A percentile compares a stretch with the other conserved stretches of the same genome.
These are phyloP conservation scores for Draba incana DNA, from an alignment of 345 rosid genomes.

Conservation along the genomic window DNA sequence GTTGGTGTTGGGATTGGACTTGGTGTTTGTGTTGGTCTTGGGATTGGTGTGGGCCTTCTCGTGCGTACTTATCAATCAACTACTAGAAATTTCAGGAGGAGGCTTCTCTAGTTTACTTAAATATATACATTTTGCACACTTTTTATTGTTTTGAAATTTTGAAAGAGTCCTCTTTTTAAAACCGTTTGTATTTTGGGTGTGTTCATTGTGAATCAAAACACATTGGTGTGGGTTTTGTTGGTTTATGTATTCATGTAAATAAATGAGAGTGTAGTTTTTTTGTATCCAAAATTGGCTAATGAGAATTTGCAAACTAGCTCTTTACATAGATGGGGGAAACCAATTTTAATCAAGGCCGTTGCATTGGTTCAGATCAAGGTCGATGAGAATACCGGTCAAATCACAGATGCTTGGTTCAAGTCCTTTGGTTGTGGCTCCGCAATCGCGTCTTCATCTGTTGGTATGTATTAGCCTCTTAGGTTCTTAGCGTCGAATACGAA, in stretches of 20 bases:
- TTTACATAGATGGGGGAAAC: too few species aligned
- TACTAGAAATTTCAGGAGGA: conserved; percentile 70
- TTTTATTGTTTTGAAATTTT: conserved; percentile 27
- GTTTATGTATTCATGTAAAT: conserved; percentile 13
- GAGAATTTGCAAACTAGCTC: too few species aligned
- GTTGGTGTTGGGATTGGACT: conserved; percentile 96
- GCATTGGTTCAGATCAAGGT: conserved; percentile 78
- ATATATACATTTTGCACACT: neutral
- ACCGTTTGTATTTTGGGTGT: conserved; percentile 19
- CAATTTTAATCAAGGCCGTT: too few species aligned
- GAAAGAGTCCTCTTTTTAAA: conserved; percentile 12
- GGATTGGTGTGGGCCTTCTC: conserved; percentile 82
- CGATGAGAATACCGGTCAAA: conserved; percentile 80
- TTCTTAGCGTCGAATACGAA: neutral
- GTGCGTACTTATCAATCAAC: conserved; percentile 79
- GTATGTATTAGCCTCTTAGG: conserved; percentile 44
- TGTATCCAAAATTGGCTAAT: neutral
- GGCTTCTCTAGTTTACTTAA: conserved; percentile 47
- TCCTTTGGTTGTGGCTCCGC: conserved; percentile 99
- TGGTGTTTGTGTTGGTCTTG: conserved; percentile 76
- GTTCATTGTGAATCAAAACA: conserved; percentile 17
- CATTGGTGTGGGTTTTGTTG: conserved; percentile 21
- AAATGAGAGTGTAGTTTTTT: neutral
- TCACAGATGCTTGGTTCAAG: conserved; percentile 91
- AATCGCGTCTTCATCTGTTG: conserved; percentile 94